phyloP scores from a whole-genome alignment of 345 rosid genomes.

The Jatropha curcas region DNA sequence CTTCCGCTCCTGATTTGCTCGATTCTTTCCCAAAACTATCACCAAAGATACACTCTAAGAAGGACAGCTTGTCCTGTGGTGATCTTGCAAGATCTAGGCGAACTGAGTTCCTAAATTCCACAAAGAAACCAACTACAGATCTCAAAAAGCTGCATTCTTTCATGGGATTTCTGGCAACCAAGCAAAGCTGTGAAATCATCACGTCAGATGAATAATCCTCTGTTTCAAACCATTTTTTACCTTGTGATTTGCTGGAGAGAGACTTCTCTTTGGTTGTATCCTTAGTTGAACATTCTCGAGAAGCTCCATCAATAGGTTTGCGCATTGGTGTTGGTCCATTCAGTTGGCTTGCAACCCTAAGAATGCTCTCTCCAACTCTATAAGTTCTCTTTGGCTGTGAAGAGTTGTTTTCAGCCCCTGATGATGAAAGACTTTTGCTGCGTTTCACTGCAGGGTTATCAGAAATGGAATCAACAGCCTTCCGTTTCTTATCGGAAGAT shows the following conservation, averaged over 20 bases:
- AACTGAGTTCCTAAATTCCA: slow-evolving; percentile 42
- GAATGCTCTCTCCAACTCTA: slow-evolving; percentile 42
- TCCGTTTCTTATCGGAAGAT: slow-evolving; percentile 41
- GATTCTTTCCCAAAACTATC: slow-evolving; percentile 32
- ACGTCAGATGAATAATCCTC: slow-evolving; percentile 35
- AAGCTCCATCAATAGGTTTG: slow-evolving; percentile 14
- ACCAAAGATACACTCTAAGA: slow-evolving; percentile 22
- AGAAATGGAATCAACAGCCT: slow-evolving; percentile 32
- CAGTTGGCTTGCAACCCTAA: slow-evolving; percentile 35
- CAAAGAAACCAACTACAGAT: slow-evolving; percentile 37
- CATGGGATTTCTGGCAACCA: slow-evolving; percentile 41
- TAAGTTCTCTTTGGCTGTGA: slow-evolving; percentile 35
- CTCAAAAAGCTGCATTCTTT: slow-evolving; percentile 23
- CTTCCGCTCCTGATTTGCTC: slow-evolving; percentile 19
- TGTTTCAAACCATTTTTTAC: slow-evolving; percentile 19
- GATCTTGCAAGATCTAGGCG: slow-evolving; percentile 25
- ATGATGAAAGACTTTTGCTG: slow-evolving; percentile 23
- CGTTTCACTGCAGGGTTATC: slow-evolving; percentile 30
- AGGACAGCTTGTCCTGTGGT: slow-evolving; percentile 18
- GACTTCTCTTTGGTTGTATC: slow-evolving; percentile 26
- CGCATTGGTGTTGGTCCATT: slow-evolving; percentile 24
- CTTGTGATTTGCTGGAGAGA: slow-evolving; percentile 18
- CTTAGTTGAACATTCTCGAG: not conserved
- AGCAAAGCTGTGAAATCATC: slow-evolving; percentile 36
- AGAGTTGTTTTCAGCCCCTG: slow-evolving; percentile 26